Base-by-base conservation (phyloP, 257 asterid genomes). In the Lithospermum erythrorhizon region DNA sequence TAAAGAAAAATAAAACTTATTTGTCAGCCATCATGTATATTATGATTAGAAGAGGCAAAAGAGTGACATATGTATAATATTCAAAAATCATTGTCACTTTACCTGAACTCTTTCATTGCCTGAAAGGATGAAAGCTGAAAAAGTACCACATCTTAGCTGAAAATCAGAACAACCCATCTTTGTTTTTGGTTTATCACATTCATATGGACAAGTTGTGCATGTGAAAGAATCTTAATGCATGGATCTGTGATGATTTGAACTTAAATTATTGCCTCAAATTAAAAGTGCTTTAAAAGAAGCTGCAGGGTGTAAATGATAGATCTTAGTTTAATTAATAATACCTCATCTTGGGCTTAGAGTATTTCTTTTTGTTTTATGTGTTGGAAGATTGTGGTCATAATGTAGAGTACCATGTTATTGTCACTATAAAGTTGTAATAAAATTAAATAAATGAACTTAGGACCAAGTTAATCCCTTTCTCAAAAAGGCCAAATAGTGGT, bases 161-260 rank as follows among this genome's bases (percentile, higher is more conserved):
- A 59, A 72, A 57, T 59, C 61, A 58, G 27, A 66, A 55, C 57
- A 69, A 61, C 58, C 55, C 49, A 37, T 71, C 53, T 56, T 16
- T 16, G 22, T 29, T 25, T 59, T 19, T 66, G 45, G 51, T 63
- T 61, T 61, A 53, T 64, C 47, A 61, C 58, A 56, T 63, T 63
- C 32, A 53, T 45, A 56, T 57, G 63, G 51, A 70, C 72, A 77
- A 74, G 79, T 69, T 76, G 78, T 65, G 64, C 83, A 75, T 69
- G 71, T 72, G 79, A 13, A 77, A 82, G 83, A 84, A 82, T 81
- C 83, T 81, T 72, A 66, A 67, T 62, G 68, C 65, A 64, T 79
- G 80, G 95, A 86, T 83, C 86, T 80, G 58, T 52, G 79, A 79
- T 75, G 78, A 35, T 62, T 82, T 81, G 79, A 76, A 79, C 77